phyloP scores from a whole-genome alignment of 2,329 filamentous ascomycete genomes.

The Pezicula neosporulosa region DNA sequence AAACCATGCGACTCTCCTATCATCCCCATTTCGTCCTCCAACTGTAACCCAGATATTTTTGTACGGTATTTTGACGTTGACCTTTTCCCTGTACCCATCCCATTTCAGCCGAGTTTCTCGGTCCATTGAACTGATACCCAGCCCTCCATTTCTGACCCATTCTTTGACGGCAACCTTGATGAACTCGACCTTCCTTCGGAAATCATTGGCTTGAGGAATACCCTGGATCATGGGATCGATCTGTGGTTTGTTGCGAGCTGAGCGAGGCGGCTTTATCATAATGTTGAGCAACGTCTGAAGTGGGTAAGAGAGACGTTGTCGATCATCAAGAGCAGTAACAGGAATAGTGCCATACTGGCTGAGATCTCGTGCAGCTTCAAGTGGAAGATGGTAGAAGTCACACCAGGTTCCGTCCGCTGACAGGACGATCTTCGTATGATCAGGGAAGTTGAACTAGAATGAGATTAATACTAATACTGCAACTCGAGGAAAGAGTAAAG shows the following conservation, averaged over 20 bases:
- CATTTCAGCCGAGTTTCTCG: constrained; percentile 50
- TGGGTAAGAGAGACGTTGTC: constrained; percentile 68
- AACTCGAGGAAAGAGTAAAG: not conserved
- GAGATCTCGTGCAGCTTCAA: constrained; percentile 66
- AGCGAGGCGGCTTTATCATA: constrained; percentile 41
- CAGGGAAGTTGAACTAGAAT: constrained; percentile 76
- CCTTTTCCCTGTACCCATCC: constrained; percentile 54
- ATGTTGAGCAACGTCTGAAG: constrained; percentile 73
- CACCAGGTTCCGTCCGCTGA: constrained; percentile 72
- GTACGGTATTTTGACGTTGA: constrained; percentile 45
- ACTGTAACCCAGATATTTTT: constrained; percentile 70
- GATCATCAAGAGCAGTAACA: constrained; percentile 66
- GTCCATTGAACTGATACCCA: constrained; percentile 63
- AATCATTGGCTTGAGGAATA: constrained; percentile 68
- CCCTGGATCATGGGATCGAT: constrained; percentile 58
- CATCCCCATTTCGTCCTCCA: constrained; percentile 58
- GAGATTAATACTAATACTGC: constrained; percentile 15
- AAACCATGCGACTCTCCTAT: constrained; percentile 30
- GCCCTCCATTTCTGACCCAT: constrained; percentile 67
- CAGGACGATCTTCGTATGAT: constrained; percentile 81
- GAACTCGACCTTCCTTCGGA: constrained; percentile 72
- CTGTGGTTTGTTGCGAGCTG: constrained; percentile 53
- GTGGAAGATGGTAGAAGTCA: constrained; percentile 73
- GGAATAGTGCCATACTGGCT: constrained; percentile 63
- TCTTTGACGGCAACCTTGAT: constrained; percentile 65